These are phyloP conservation scores for Lactifluus echinatus DNA, from an alignment of 768 basidiomycete genomes.

Conservation along the genomic window DNA sequence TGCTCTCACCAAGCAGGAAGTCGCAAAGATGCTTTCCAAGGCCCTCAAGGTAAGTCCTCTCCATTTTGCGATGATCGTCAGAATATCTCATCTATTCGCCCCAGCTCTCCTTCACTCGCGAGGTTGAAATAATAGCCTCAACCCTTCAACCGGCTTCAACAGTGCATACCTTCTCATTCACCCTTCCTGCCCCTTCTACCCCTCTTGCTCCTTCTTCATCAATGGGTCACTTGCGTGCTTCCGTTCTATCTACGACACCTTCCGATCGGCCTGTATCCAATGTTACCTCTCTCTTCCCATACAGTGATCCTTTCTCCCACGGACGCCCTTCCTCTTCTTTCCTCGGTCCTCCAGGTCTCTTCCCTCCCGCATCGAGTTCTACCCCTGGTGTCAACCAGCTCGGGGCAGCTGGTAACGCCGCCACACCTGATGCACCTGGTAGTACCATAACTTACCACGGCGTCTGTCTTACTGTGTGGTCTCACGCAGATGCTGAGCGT, in stretches of 20 bases:
- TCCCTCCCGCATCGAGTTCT: slow-evolving; percentile 30
- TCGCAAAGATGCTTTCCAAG: slow-evolving; percentile 85
- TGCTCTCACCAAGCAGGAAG: slow-evolving; percentile 76
- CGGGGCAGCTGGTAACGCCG: neutral
- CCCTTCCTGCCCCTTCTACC: slow-evolving; percentile 65
- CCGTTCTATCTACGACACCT: slow-evolving; percentile 52
- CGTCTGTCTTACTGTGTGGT: slow-evolving; percentile 92
- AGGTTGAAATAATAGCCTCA: slow-evolving; percentile 93
- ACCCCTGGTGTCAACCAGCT: slow-evolving; percentile 19
- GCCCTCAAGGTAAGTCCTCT: slow-evolving; percentile 62
- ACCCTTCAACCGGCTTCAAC: slow-evolving; percentile 90
- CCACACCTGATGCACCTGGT: slow-evolving; percentile 20
- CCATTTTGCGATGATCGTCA: neutral
- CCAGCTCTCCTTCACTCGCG: slow-evolving; percentile 84
- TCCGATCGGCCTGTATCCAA: slow-evolving; percentile 43
- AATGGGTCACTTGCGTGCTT: slow-evolving; percentile 62
- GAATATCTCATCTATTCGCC: neutral
- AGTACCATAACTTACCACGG: slow-evolving; percentile 74
- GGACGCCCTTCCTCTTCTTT: slow-evolving; percentile 72
- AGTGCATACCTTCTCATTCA: slow-evolving; percentile 87
- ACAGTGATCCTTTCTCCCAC: slow-evolving; percentile 63
- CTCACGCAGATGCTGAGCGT: slow-evolving; percentile 85
- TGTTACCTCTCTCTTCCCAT: slow-evolving; percentile 65
- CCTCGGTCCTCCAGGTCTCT: slow-evolving; percentile 65
- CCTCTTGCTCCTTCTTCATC: slow-evolving; percentile 69